Base-by-base conservation (phyloP, 2,329 filamentous ascomycete species). In the Ploettnerulaceae sp. region DNA sequence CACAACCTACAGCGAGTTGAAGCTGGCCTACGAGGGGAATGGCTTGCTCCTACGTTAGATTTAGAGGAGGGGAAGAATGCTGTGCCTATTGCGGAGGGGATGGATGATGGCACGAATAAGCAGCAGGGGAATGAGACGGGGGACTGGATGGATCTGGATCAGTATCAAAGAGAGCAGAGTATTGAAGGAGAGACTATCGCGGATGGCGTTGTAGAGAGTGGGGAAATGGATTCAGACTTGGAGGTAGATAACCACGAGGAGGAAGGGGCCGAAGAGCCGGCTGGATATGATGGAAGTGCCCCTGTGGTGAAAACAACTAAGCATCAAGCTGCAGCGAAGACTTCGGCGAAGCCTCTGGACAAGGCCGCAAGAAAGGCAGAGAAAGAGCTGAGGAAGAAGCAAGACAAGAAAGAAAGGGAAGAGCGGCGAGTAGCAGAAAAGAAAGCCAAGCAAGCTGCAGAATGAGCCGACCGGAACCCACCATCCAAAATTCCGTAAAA, bases 331-430 rank as follows among this genome's bases (percentile, higher is more conserved):
- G 31, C 18, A 54, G 66, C 67, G 47, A 65, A 69, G 56, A 69
- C 25, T 8, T 7, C 37, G 5, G 26, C 37, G 65, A 72, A 60
- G 64, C 64, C 47, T 14, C 56, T 60, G 33, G 61, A 64, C 31
- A 65, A 65, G 47, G 64, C 61, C 22, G 60, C 65, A 24, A 64
- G 67, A 51, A 69, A 67, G 37, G 57, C 66, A 15, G 64, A 61
- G 36, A 63, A 65, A 38, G 64, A 57, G 37, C 52, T 69, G 38
- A 72, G 76, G 52, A 75, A 74, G 61, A 74, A 74, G 52, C 71
- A 73, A 45, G 68, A 74, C 51, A 79, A 75, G 64, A 80, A 78
- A 70, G 79, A 76, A 63, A 81, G 81, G 70, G 78, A n/a, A 76
- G 5, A n/a, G 26, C 20, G 8, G 7, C 34, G 61, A n/a, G n/a